phyloP scores from a whole-genome alignment of 73 alveolate genomes.

The Tetrahymena thermophila region DNA sequence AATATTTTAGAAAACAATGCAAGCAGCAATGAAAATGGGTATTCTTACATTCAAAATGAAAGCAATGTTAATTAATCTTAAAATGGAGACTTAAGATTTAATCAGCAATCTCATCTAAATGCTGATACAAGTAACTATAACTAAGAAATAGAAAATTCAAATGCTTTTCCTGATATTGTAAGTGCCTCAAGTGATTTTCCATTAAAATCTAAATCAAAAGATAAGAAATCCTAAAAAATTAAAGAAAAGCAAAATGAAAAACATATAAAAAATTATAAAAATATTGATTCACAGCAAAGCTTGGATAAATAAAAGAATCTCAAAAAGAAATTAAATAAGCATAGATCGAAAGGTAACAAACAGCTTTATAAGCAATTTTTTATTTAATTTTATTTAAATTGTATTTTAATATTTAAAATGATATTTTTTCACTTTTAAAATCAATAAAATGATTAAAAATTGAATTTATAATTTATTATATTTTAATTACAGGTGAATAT shows the following conservation, averaged over 20 bases:
- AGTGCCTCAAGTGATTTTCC: slow-evolving; percentile 2
- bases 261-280: not conserved
- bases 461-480: too few relatives aligned
- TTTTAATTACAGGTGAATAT: not conserved
- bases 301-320: not conserved
- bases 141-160: not conserved
- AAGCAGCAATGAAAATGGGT: not conserved
- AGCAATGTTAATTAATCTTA: not conserved
- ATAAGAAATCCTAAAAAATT: not conserved
- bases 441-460: not conserved
- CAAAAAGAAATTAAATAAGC: not conserved
- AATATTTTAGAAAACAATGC: not conserved
- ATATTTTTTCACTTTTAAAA: too few relatives aligned
- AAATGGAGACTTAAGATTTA: not conserved
- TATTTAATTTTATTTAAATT: too few relatives aligned
- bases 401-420: too few relatives aligned
- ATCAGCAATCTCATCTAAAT: not conserved
- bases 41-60: not conserved
- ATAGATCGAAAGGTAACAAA: not conserved
- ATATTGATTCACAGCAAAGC: not conserved
- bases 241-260: not conserved
- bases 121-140: not conserved
- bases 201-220: not conserved
- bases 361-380: too few relatives aligned
- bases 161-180: not conserved